Conservation (phyloP, 768 basidiomycete genomes). For the Kwoniella bestiolae region DNA sequence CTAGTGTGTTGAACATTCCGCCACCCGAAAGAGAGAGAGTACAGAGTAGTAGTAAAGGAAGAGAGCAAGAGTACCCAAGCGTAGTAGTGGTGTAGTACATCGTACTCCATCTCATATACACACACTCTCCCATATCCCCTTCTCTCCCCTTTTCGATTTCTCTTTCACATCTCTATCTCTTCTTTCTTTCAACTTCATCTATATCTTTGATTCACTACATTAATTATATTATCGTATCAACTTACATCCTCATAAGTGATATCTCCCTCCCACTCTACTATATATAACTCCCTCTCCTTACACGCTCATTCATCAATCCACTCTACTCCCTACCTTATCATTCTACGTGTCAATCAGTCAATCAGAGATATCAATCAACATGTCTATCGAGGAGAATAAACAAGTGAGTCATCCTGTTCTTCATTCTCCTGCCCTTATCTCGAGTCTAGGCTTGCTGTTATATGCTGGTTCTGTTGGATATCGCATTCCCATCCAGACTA, state of each 20-base stretch:
- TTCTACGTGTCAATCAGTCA: not conserved
- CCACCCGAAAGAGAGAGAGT: not conserved
- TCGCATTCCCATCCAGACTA: not conserved
- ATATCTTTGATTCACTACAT: not conserved
- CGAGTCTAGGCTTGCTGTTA: not conserved
- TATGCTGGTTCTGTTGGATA: not conserved
- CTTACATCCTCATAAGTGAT: not conserved
- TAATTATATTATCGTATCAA: conserved; percentile 2
- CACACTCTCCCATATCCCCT: not conserved
- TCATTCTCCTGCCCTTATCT: not conserved
- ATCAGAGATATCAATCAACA: conserved; percentile 17
- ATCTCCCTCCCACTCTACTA: not conserved
- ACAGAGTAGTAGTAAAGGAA: not conserved
- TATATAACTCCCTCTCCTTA: not conserved
- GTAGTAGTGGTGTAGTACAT: no score
- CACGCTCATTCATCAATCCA: conserved; percentile 17
- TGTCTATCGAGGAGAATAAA: conserved; percentile 26
- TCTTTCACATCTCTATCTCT: conserved; percentile 3
- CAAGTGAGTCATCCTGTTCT: conserved; percentile 14
- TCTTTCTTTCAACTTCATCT: conserved; percentile 10
- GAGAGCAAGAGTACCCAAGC: conserved; percentile 4
- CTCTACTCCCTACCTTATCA: not conserved
- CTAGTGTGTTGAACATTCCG: not conserved
- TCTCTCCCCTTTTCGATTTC: not conserved
- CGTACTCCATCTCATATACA: not conserved